Evolutionary conservation across 352 stramenopile species (phyloP).

Genomic region (Phytophthora fragariaefolia): DNA sequence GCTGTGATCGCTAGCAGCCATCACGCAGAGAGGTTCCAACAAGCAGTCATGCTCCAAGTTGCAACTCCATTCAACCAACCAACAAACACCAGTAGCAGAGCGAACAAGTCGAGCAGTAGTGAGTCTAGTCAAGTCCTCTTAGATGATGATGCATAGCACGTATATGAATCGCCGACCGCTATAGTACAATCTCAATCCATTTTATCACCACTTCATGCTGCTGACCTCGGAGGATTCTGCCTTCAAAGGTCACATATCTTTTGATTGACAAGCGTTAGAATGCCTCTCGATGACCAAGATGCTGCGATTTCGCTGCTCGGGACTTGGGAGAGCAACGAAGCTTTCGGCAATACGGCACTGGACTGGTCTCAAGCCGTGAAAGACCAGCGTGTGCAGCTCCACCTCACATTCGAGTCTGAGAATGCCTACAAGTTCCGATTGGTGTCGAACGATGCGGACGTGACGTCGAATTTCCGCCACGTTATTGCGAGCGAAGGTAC

Average conservation of each 20-base stretch:
- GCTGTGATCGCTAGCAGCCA: constrained; percentile 22
- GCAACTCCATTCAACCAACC: constrained; percentile 12
- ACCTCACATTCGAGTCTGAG: constrained; percentile 48
- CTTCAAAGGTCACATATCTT: constrained; percentile 21
- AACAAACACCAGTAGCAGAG: constrained; percentile 16
- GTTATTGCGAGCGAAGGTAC: constrained; percentile 51
- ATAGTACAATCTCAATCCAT: constrained; percentile 22
- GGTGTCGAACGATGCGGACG: constrained; percentile 38
- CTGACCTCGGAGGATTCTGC: background rate
- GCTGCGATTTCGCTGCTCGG: constrained; percentile 36
- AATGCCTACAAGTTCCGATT: constrained; percentile 51
- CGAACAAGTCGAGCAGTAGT: constrained; percentile 34
- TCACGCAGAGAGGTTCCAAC: constrained; percentile 25
- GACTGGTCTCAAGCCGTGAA: constrained; percentile 82
- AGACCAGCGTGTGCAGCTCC: constrained; percentile 45
- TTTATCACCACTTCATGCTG: background rate
- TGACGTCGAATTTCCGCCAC: constrained; percentile 62
- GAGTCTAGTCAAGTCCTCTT: constrained; percentile 31
- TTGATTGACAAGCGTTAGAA: constrained; percentile 22
- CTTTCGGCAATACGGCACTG: constrained; percentile 78
- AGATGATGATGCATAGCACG: constrained; percentile 26
- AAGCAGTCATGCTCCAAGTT: constrained; percentile 15
- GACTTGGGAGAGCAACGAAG: constrained; percentile 69
- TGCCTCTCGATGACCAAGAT: constrained; percentile 9
- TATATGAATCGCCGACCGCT: constrained; percentile 32